Percentiles rank a stretch among this genome's conserved stretches.
Conservation (phyloP, 441 rosid species). For the Jatropha multifida region DNA sequence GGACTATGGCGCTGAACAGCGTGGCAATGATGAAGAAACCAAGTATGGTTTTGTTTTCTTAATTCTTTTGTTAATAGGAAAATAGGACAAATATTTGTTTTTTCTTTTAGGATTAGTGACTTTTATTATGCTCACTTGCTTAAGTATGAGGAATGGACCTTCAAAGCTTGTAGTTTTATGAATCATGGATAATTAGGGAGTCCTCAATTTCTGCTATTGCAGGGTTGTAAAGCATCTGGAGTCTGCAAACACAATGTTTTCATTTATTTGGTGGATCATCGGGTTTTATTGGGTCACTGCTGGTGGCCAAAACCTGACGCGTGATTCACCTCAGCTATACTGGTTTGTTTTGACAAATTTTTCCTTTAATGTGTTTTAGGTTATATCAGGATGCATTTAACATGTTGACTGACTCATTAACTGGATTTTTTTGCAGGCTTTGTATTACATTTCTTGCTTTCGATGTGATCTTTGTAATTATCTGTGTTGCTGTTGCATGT, state of each 20-base stretch:
- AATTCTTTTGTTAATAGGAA: background rate
- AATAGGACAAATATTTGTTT: background rate
- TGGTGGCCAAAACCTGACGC: constrained; percentile 61
- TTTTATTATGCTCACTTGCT: constrained; percentile 7
- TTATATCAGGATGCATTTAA: background rate
- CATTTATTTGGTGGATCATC: constrained; percentile 86
- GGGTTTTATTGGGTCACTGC: constrained; percentile 94
- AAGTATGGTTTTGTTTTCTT: constrained; percentile 34
- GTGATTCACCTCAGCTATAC: constrained; percentile 72
- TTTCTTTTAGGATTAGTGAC: background rate
- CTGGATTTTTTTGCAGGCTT: constrained; percentile 56
- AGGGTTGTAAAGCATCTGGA: constrained; percentile 74
- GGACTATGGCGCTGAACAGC: constrained; percentile 36
- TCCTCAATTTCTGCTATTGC: constrained; percentile 17
- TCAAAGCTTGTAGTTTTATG: background rate
- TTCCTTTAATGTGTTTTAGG: constrained; percentile 1
- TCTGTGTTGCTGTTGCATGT: constrained; percentile 90
- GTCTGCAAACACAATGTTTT: constrained; percentile 85
- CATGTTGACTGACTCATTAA: constrained; percentile 8
- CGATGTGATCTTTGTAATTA: constrained; percentile 87
- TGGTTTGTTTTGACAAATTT: constrained; percentile 50
- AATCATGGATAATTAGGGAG: background rate
- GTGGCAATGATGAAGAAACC: constrained; percentile 38
- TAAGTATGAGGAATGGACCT: background rate
- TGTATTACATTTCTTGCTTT: constrained; percentile 88